phyloP scores from a whole-genome alignment of 2,329 filamentous ascomycete species.

The Trichoderma sp. region DNA sequence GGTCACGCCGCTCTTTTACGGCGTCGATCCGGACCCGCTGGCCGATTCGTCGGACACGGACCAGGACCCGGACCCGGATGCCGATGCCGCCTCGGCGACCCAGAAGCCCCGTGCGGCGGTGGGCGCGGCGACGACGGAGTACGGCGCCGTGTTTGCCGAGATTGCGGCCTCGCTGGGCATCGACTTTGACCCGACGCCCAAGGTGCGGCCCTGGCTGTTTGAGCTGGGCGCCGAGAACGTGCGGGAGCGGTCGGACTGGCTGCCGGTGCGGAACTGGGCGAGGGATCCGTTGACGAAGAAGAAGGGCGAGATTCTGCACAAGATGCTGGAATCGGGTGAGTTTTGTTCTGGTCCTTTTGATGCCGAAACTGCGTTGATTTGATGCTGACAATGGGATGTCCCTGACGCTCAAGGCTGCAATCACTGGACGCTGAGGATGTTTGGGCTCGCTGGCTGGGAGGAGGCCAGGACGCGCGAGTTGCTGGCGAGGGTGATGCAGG shows the following conservation, averaged over 20 bases:
- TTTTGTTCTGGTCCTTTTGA: not conserved
- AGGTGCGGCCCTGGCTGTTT: constrained; percentile 40
- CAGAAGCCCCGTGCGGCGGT: constrained; percentile 30
- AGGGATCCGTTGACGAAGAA: constrained; percentile 44
- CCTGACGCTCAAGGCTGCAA: not conserved
- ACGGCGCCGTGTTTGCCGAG: constrained; percentile 39
- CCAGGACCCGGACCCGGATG: not conserved
- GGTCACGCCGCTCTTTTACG: constrained; percentile 45
- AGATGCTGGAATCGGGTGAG: constrained; percentile 37
- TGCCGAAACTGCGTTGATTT: not conserved
- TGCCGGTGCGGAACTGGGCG: constrained; percentile 47
- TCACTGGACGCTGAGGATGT: constrained; percentile 38
- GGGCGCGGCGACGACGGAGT: constrained; percentile 40
- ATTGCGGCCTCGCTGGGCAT: constrained; percentile 39
- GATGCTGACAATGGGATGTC: not conserved
- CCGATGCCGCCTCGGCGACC: no score
- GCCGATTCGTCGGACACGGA: constrained; percentile 27
- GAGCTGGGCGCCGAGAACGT: constrained; percentile 46
- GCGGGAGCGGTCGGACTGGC: constrained; percentile 46
- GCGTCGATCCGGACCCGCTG: constrained; percentile 38
- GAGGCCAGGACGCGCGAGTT: constrained; percentile 39
- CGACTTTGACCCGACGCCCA: constrained; percentile 46
- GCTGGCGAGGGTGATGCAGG: constrained; percentile 39
- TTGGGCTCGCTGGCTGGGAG: constrained; percentile 39
- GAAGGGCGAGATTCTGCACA: constrained; percentile 43